phyloP scores from a whole-genome alignment of 2,329 filamentous ascomycete species.

The Polychaeton citri region DNA sequence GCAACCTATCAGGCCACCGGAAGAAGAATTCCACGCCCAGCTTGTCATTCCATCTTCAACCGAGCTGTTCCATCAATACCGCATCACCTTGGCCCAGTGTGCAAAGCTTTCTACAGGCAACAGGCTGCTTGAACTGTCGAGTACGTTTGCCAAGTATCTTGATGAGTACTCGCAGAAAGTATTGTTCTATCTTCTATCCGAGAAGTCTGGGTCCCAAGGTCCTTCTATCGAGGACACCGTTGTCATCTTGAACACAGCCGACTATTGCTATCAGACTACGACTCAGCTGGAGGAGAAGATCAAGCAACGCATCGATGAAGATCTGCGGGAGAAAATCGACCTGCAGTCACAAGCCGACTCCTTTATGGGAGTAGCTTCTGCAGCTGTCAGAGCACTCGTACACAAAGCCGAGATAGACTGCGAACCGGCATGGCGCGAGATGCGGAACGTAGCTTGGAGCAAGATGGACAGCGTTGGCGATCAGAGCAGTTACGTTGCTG shows the following conservation, averaged over 20 bases:
- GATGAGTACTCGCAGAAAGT: conserved; percentile 95
- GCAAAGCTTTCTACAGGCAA: conserved; percentile 90
- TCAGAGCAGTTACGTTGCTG: conserved; percentile 80
- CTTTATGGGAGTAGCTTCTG: conserved; percentile 88
- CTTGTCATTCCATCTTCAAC: conserved; percentile 88
- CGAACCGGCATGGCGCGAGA: conserved; percentile 86
- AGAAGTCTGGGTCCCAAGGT: conserved; percentile 41
- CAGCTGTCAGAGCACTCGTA: conserved; percentile 72
- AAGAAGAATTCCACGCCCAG: conserved; percentile 86
- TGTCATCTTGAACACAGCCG: conserved; percentile 85
- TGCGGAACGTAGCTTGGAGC: conserved; percentile 92
- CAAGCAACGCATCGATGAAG: conserved; percentile 73
- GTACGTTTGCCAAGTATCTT: conserved; percentile 78
- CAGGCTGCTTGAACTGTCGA: conserved; percentile 70
- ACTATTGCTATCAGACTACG: conserved; percentile 92
- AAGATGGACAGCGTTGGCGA: conserved; percentile 88
- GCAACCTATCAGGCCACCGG: conserved; percentile 64
- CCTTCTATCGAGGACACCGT: conserved; percentile 63
- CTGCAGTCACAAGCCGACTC: conserved; percentile 86
- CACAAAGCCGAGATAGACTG: conserved; percentile 69
- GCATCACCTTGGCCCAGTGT: conserved; percentile 82
- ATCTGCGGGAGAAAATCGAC: conserved; percentile 64
- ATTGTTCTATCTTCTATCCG: conserved; percentile 56
- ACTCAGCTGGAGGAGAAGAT: conserved; percentile 91
- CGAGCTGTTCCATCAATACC: conserved; percentile 95